A percentile compares a stretch with the other conserved stretches of the same genome.
These are phyloP conservation scores for Rhodomyrtus tomentosa DNA, from an alignment of 345 rosid species.

Conservation along the genomic window DNA sequence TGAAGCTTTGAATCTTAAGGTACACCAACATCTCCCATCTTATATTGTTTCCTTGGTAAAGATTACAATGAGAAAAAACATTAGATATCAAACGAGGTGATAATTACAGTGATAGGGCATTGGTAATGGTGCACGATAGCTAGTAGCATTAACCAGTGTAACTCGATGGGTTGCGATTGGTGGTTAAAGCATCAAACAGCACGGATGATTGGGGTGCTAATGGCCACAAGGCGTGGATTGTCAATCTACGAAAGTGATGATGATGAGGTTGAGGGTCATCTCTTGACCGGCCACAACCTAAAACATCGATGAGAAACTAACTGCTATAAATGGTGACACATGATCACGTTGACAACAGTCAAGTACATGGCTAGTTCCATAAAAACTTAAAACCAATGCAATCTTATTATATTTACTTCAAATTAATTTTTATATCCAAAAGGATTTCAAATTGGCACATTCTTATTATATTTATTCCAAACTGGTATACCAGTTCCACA, in stretches of 20 bases:
- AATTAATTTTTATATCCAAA: too few species aligned
- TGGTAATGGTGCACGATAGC: not conserved
- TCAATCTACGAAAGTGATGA: not conserved
- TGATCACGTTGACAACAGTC: not conserved
- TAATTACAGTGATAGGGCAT: not conserved
- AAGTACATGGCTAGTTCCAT: not conserved
- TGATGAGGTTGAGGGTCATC: not conserved
- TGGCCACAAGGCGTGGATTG: not conserved
- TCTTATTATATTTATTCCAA: not conserved
- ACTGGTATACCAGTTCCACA: too few species aligned
- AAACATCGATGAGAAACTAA: not conserved
- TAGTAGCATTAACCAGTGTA: not conserved
- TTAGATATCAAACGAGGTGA: not conserved
- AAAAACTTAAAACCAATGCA: not conserved
- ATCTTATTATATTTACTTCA: not conserved
- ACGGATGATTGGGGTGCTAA: not conserved
- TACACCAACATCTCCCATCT: not conserved
- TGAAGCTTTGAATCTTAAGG: not conserved
- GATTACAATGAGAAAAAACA: not conserved
- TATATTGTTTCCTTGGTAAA: not conserved
- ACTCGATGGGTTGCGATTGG: not conserved
- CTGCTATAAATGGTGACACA: not conserved
- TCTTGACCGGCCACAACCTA: fast-evolving
- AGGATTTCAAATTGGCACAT: too few species aligned
- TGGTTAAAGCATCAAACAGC: not conserved